A percentile compares a stretch with the other conserved stretches of the same genome.
These are phyloP conservation scores for Magnaporthiopsis rhizophila DNA, from an alignment of 2,329 filamentous ascomycete genomes.

Conservation along the genomic window DNA sequence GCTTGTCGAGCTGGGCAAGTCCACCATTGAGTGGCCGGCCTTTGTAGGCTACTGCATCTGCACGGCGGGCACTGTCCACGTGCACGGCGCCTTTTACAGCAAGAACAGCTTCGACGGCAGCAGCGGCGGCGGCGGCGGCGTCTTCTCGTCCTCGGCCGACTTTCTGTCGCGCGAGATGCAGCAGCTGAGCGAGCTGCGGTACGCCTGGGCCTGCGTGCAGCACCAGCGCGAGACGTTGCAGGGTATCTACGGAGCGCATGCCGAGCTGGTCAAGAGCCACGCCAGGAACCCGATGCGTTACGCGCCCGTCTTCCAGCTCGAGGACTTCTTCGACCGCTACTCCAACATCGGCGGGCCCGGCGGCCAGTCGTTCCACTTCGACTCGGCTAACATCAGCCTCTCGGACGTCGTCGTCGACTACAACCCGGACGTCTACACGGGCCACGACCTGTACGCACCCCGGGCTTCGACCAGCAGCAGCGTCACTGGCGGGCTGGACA, in stretches of 20 bases:
- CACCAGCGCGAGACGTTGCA: slow-evolving; percentile 75
- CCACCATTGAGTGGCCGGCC: slow-evolving; percentile 73
- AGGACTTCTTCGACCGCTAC: slow-evolving; percentile 84
- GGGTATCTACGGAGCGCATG: slow-evolving; percentile 69
- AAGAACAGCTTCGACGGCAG: slow-evolving; percentile 32
- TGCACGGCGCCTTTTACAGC: slow-evolving; percentile 76
- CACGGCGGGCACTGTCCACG: slow-evolving; percentile 80
- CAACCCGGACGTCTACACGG: slow-evolving; percentile 45
- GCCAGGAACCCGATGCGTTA: slow-evolving; percentile 63
- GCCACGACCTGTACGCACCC: slow-evolving; percentile 39
- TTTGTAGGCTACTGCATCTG: slow-evolving; percentile 83
- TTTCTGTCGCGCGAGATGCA: slow-evolving; percentile 73
- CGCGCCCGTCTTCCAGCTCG: slow-evolving; percentile 72
- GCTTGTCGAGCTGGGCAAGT: slow-evolving; percentile 68
- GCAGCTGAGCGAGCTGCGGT: slow-evolving; percentile 66
- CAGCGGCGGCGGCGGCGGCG: slow-evolving; percentile 49
- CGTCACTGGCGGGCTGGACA: background rate
- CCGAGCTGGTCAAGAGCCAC: slow-evolving; percentile 67
- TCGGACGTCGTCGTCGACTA: slow-evolving; percentile 57
- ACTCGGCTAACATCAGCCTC: slow-evolving; percentile 67
- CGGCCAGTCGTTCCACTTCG: slow-evolving; percentile 55
- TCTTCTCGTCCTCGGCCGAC: slow-evolving; percentile 55
- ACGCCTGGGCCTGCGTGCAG: slow-evolving; percentile 69
- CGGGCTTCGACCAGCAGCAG: slow-evolving; percentile 16
- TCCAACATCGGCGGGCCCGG: slow-evolving; percentile 46